phyloP scores from a whole-genome alignment of 2,329 filamentous ascomycete genomes.

The Sporothrix inflata region DNA sequence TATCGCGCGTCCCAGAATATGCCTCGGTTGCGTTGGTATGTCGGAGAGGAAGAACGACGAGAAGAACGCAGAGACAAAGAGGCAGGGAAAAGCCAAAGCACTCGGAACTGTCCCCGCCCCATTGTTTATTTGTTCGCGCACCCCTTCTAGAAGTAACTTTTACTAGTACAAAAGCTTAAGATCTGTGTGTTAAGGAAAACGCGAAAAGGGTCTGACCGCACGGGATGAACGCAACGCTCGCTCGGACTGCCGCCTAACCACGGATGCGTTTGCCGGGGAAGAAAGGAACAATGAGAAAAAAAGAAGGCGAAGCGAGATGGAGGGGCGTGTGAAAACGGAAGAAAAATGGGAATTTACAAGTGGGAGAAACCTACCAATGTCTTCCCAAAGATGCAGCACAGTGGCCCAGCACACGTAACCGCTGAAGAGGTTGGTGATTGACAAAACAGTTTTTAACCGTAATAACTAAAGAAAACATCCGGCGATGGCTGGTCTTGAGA shows the following conservation, averaged over 20 bases:
- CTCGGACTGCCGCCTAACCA: constrained; percentile 26
- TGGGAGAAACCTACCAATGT: neutral
- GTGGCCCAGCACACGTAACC: neutral
- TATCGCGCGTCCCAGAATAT: neutral
- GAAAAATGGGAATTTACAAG: neutral
- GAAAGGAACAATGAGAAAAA: neutral
- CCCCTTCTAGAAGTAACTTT: neutral
- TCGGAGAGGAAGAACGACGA: neutral
- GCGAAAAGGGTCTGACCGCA: constrained; percentile 25
- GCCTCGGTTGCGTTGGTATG: neutral
- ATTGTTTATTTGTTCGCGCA: neutral
- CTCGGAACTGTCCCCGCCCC: neutral
- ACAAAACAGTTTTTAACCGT: neutral
- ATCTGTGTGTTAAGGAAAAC: neutral
- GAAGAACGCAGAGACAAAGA: neutral
- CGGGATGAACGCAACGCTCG: constrained; percentile 21
- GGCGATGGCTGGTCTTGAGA: neutral
- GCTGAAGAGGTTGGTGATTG: neutral
- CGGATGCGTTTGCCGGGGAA: constrained; percentile 25
- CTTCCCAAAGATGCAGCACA: neutral
- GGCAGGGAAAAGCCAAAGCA: neutral
- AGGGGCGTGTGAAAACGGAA: neutral
- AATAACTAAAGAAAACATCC: too few species aligned
- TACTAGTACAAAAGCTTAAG: neutral
- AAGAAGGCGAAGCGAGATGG: constrained; percentile 15